Conservation (phyloP, 2,329 filamentous ascomycete genomes). For the Hypoxylon sp. region DNA sequence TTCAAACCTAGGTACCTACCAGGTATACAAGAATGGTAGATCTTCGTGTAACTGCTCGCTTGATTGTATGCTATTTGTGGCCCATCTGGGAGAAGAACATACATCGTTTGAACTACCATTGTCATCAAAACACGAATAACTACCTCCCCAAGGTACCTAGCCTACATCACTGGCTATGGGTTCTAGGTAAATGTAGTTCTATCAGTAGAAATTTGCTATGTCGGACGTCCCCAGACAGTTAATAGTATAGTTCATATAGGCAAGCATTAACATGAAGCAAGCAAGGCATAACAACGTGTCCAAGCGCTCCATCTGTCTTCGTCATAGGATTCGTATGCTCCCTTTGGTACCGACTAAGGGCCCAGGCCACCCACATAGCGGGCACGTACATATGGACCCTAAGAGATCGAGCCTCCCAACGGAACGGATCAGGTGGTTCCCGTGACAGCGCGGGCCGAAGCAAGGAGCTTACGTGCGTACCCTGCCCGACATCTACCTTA, state of each 20-base stretch:
- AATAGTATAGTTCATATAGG: background rate
- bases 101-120: background rate
- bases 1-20: background rate
- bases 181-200: background rate
- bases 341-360: constrained; percentile 1
- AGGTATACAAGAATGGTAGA: background rate
- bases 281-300: background rate
- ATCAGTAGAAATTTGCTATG: no score
- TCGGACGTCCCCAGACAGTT: background rate
- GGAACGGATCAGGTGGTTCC: constrained; percentile 3
- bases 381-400: constrained; percentile 10
- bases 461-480: constrained; percentile 21
- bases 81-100: background rate
- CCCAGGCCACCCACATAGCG: background rate
- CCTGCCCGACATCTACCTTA: background rate
- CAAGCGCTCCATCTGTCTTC: background rate
- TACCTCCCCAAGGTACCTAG: background rate
- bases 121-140: background rate
- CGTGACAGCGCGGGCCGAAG: constrained; percentile 9
- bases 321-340: background rate
- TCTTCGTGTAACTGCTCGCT: background rate
- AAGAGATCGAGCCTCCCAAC: background rate
- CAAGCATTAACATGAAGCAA: background rate
- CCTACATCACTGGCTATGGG: background rate
- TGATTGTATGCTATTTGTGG: background rate